Conservation (phyloP, 1,284 basidiomycete genomes). For the Apiotrichum montevideense region DNA sequence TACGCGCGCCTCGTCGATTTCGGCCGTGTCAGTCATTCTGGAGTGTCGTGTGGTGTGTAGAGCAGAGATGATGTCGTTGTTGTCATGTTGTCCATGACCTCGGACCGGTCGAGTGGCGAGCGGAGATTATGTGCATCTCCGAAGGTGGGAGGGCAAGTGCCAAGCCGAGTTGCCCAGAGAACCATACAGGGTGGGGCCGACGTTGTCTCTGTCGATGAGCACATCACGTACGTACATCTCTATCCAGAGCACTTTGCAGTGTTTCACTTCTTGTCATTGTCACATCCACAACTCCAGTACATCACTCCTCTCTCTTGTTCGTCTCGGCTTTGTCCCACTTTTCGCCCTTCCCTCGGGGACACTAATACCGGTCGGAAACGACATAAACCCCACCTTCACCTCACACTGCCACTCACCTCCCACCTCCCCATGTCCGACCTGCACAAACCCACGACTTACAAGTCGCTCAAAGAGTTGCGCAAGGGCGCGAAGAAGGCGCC, state of each 20-base stretch:
- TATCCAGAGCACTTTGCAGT: too few species aligned
- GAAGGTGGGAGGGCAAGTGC: too few species aligned
- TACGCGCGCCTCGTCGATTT: too few species aligned
- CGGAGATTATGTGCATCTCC: too few species aligned
- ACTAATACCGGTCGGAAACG: neutral
- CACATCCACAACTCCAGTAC: too few species aligned
- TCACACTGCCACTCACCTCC: neutral
- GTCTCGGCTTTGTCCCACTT: neutral
- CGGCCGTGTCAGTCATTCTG: neutral
- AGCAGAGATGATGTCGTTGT: too few species aligned
- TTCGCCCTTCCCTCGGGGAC: neutral
- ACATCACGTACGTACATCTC: too few species aligned
- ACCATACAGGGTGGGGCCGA: neutral
- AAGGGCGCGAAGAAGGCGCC: neutral
- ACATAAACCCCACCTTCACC: neutral
- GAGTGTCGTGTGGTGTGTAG: neutral
- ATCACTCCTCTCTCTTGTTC: too few species aligned
- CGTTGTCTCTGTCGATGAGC: too few species aligned
- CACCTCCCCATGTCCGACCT: neutral
- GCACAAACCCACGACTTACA: constrained; percentile 5
- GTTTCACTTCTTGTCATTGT: too few species aligned
- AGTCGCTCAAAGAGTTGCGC: constrained; percentile 12
- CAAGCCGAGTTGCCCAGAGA: too few species aligned
- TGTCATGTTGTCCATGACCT: neutral
- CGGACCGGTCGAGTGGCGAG: neutral